phyloP scores from a whole-genome alignment of 345 rosid genomes.

The Psidium friedrichsthalianum region DNA sequence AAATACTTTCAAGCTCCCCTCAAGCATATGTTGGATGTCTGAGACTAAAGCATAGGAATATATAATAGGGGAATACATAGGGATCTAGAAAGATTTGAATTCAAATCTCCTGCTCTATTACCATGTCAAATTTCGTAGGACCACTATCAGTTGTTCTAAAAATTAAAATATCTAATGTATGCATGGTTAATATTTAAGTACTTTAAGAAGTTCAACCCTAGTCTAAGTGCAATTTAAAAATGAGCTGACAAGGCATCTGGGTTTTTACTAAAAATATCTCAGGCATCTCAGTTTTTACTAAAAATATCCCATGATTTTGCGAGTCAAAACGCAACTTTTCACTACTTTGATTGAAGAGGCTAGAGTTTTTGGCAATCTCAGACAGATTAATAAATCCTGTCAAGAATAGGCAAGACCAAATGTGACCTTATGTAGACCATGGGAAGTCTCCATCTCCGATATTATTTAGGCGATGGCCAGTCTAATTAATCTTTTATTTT shows the following conservation, averaged over 20 bases:
- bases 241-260: background rate
- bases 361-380: background rate
- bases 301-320: background rate
- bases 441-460: background rate
- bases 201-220: background rate
- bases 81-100: background rate
- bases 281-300: background rate
- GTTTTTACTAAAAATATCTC: background rate
- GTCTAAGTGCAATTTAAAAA: background rate
- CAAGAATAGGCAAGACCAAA: background rate
- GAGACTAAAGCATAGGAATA: background rate
- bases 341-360: background rate
- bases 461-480: background rate
- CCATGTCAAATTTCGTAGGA: background rate
- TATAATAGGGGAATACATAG: background rate
- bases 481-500: background rate
- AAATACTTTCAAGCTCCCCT: background rate
- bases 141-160: background rate
- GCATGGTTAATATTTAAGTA: background rate
- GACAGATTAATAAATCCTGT: background rate
- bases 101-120: too few species aligned
- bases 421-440: background rate
- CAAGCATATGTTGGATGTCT: too few species aligned
- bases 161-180: too few species aligned
- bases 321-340: background rate